Base-by-base conservation (phyloP, 257 asterid species). In the Primulina tabacum region DNA sequence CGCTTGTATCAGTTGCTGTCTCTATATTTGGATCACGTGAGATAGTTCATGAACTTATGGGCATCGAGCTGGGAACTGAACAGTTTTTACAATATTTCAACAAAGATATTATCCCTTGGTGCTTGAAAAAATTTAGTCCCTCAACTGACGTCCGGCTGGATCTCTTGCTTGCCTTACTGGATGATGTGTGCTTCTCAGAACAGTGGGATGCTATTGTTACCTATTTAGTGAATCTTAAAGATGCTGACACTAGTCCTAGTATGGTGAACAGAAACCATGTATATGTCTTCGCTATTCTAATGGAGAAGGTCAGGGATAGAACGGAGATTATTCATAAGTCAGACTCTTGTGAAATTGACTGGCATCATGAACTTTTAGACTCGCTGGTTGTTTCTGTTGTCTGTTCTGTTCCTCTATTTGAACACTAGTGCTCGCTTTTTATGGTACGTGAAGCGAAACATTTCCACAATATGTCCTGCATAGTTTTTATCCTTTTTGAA, bases 111-210 rank as follows among this genome's bases (percentile, higher is more conserved):
- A 70, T 94, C 50, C 97, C 97, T 34, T 88, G 90, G 95, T 94
- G 97, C 88, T 85, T 94, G 77, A 79, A 80, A 68, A 63, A 65
- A 53, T 72, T 67, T 65, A 75, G 82, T 62, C 68, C 83, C 72
- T 77, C 92, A 43, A 80, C 79, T 63, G 70, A 84, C 70, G 75
- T 81, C 71, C 77, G 91, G 73, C 72, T 91, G 76, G 99, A 94
- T 82, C 85, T 94, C 75, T 81, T 94, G 90, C 96, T 91, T n/a
- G 88, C 90, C n/a, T 80, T 94, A 66, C 87, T 94, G 76, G 95
- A 80, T 76, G 84, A 80, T 38, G 90, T 85, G 73, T 84, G 80
- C 84, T 89, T 86, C 65, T 26, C 82, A 38, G 87, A 85, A 73
- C 96, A 94, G 85, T 94, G 99, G 99, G 82, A 87, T 74, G 78